phyloP scores from a whole-genome alignment of 139 green algal species.

The Tetratostichococcus sp. region DNA sequence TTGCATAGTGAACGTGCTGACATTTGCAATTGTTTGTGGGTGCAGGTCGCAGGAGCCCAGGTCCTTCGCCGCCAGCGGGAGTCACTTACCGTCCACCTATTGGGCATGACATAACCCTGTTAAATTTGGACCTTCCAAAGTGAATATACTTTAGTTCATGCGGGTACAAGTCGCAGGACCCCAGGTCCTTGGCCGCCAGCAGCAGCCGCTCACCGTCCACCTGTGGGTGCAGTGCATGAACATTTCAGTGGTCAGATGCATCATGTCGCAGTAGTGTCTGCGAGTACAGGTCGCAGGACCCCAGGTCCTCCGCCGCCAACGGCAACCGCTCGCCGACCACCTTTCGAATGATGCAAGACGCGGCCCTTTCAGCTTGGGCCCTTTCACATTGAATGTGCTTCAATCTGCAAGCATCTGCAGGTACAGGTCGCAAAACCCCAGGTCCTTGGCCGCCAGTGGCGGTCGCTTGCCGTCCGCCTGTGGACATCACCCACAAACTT shows the following conservation, averaged over 20 bases:
- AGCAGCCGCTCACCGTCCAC: conserved; percentile 90
- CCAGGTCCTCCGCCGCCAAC: conserved; percentile 94
- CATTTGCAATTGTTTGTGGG: no score
- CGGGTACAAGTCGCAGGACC: conserved; percentile 91
- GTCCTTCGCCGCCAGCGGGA: conserved; percentile 95
- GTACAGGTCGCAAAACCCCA: conserved; percentile 88
- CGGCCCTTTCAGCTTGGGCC: no score
- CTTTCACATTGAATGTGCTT: no score
- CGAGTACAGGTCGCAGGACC: conserved; percentile 91
- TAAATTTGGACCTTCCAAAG: no score
- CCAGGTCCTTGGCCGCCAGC: conserved; percentile 94
- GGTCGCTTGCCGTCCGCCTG: conserved; percentile 90
- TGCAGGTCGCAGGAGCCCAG: conserved; percentile 87
- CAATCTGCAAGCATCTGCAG: no score
- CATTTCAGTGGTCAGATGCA: no score
- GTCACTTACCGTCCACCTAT: conserved; percentile 87
- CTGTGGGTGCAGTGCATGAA: background rate
- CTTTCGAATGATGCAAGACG: no score
- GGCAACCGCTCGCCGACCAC: conserved; percentile 93
- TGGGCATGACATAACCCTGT: no score
- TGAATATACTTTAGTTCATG: no score
- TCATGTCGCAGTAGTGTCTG: no score
- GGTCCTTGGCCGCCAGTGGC: conserved; percentile 92
- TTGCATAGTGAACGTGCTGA: no score
- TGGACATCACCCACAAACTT: no score